A percentile compares a stretch with the other conserved stretches of the same genome.
These are phyloP conservation scores for Penicillium maclennaniae DNA, from an alignment of 495 filamentous ascomycete genomes.

Conservation along the genomic window DNA sequence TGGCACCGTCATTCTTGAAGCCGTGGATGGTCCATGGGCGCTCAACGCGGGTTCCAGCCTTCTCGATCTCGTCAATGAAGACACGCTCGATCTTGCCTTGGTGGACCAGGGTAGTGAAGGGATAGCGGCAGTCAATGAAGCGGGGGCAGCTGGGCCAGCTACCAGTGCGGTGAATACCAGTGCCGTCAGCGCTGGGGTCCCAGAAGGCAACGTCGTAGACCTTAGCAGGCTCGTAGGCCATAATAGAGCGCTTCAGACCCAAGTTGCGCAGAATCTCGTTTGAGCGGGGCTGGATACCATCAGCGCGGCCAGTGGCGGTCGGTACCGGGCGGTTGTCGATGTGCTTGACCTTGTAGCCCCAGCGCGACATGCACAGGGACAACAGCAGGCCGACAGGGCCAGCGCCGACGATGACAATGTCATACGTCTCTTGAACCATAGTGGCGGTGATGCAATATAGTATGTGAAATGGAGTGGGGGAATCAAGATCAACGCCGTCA, in stretches of 20 bases:
- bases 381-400: slow-evolving; percentile 85
- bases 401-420: slow-evolving; percentile 82
- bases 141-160: slow-evolving; percentile 62
- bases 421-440: slow-evolving; percentile 53
- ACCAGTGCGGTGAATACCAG: slow-evolving; percentile 57
- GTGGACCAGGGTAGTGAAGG: slow-evolving; percentile 62
- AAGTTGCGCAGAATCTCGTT: slow-evolving; percentile 66
- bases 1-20: slow-evolving; percentile 56
- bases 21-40: slow-evolving; percentile 60
- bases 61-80: slow-evolving; percentile 59
- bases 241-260: slow-evolving; percentile 59
- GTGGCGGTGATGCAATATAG: slow-evolving; percentile 8
- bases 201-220: slow-evolving; percentile 67
- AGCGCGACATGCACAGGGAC: slow-evolving; percentile 72
- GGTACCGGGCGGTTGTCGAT: slow-evolving; percentile 63
- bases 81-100: slow-evolving; percentile 63
- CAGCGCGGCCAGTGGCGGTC: slow-evolving; percentile 64
- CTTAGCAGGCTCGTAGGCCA: slow-evolving; percentile 61
- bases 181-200: slow-evolving; percentile 49
- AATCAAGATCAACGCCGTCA: slow-evolving; percentile 3
- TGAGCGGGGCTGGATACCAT: slow-evolving; percentile 73
- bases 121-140: slow-evolving; percentile 64
- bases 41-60: slow-evolving; percentile 55
- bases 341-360: slow-evolving; percentile 66
- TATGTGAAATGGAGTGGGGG: background rate